Percentiles rank a stretch among this genome's conserved stretches.
phyloP scores from a whole-genome alignment of 768 basidiomycete genomes.

The Gloeophyllum trabeum region DNA sequence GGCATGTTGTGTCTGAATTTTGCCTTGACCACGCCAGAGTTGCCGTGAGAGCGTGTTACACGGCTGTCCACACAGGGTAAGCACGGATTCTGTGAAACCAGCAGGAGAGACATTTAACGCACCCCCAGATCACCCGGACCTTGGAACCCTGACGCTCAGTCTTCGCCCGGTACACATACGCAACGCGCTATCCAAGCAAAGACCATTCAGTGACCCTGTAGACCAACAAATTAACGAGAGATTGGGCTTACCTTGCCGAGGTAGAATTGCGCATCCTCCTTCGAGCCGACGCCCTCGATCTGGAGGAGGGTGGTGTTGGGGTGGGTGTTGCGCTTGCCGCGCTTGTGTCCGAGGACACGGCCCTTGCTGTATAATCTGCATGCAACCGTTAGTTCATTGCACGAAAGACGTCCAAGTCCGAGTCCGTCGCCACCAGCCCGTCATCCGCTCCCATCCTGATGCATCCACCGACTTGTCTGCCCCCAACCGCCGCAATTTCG shows the following conservation, averaged over 20 bases:
- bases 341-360: conserved; percentile 96
- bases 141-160: conserved; percentile 89
- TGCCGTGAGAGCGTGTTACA: conserved; percentile 89
- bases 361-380: conserved; percentile 90
- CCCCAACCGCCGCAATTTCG: background rate
- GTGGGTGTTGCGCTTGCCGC: conserved; percentile 91
- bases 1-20: conserved; percentile 96
- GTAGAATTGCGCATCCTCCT: conserved; percentile 96
- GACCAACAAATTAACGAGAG: background rate
- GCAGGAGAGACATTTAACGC: conserved; percentile 18
- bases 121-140: conserved; percentile 99
- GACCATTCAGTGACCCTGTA: background rate
- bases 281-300: conserved; percentile 90
- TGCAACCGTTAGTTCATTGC: too few relatives aligned
- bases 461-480: background rate
- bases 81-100: background rate
- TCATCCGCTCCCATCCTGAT: background rate
- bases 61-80: conserved; percentile 36
- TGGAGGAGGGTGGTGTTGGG: conserved; percentile 95
- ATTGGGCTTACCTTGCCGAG: conserved; percentile 77
- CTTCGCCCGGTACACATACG: conserved; percentile 97
- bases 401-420: conserved; percentile 9
- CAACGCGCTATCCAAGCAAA: conserved; percentile 60
- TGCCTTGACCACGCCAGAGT: conserved; percentile 91
- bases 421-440: background rate